A percentile compares a stretch with the other conserved stretches of the same genome.
These are phyloP conservation scores for Lathyrus tuberosus DNA, from an alignment of 306 rosid species.

Conservation along the genomic window DNA sequence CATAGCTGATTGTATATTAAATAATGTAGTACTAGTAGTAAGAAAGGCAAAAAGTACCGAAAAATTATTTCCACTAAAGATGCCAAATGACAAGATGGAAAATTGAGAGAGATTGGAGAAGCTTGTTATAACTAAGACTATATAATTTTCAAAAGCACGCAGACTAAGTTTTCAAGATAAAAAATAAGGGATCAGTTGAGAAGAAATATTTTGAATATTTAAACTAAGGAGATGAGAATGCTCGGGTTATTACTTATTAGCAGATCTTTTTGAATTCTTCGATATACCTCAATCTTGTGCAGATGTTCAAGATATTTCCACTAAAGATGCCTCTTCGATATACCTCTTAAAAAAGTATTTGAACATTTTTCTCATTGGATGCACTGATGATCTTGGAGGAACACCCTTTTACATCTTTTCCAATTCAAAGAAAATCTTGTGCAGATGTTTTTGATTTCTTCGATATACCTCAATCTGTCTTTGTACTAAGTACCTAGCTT, in stretches of 20 bases:
- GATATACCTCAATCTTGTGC: no score
- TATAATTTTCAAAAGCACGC: background rate
- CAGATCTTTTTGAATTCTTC: no score
- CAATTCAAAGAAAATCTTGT: constrained; percentile 3
- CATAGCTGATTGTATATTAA: constrained; percentile 18
- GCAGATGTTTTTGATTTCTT: background rate
- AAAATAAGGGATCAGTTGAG: no score
- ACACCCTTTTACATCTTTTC: background rate
- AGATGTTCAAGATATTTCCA: no score
- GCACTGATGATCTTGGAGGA: no score
- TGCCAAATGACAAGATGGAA: constrained; percentile 18
- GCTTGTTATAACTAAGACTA: constrained; percentile 4
- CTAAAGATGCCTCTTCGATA: no score
- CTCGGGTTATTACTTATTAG: no score
- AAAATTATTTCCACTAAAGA: background rate
- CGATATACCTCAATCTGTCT: background rate
- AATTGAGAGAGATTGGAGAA: constrained; percentile 21
- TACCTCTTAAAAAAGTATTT: no score
- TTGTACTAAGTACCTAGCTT: background rate
- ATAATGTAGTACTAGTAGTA: background rate
- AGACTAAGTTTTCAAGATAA: no score
- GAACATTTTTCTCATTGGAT: no score
- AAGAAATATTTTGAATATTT: no score
- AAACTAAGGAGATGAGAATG: no score
- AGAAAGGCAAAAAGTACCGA: constrained; percentile 11